phyloP scores from a whole-genome alignment of 306 rosid genomes.

The Hylodesmum podocarpum region DNA sequence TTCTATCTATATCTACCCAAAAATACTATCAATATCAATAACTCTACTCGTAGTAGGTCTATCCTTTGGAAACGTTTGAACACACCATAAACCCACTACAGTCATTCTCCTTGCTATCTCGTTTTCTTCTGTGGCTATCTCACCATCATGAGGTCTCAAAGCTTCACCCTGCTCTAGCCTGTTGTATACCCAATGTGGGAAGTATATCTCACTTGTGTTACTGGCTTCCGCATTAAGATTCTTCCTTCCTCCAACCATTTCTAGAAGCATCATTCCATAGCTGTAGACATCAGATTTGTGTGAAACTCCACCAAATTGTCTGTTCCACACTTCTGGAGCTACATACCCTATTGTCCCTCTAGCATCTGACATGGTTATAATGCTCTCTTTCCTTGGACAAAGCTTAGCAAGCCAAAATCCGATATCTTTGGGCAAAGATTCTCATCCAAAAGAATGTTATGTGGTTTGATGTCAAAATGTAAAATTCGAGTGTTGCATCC shows the following conservation, averaged over 20 bases:
- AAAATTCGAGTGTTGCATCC: not conserved
- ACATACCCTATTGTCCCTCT: not conserved
- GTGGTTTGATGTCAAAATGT: not conserved
- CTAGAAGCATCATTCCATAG: not conserved
- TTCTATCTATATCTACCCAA: too few species aligned
- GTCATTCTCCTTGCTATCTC: conserved; percentile 20
- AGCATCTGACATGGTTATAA: not conserved
- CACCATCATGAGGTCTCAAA: not conserved
- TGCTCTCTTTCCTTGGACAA: not conserved
- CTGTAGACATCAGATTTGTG: not conserved
- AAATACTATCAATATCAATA: too few species aligned
- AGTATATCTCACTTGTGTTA: not conserved
- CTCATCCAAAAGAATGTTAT: not conserved
- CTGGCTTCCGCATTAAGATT: not conserved
- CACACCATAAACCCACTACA: not conserved
- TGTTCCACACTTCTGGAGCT: not conserved
- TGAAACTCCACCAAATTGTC: not conserved
- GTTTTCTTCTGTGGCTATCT: conserved; percentile 17
- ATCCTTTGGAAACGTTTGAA: conserved; percentile 19
- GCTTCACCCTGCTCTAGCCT: not conserved
- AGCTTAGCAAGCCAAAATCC: not conserved
- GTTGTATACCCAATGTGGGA: not conserved
- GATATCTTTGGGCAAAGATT: not conserved
- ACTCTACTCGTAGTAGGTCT: conserved; percentile 47
- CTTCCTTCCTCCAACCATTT: conserved; percentile 5